Evolutionary conservation across 208 protist species (phyloP).

Genomic region (Herpetomonas samuelpessoai): DNA sequence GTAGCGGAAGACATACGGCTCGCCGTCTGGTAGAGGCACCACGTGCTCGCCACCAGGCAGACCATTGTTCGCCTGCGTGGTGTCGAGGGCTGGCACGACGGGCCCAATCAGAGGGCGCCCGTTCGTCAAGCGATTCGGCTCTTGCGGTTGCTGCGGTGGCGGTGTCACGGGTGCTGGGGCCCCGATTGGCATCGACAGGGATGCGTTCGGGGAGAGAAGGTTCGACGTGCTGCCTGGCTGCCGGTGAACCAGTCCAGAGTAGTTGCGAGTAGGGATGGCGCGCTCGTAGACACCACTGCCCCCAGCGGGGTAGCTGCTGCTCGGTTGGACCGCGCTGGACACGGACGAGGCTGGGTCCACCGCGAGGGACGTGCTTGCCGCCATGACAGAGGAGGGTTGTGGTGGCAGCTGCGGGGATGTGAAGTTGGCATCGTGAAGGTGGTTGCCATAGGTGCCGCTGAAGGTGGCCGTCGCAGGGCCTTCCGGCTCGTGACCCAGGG

Average conservation of each 20-base stretch:
- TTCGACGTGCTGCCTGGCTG: too few relatives aligned
- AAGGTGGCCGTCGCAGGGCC: constrained; percentile 1
- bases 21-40: constrained; percentile 4
- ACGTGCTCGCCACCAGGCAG: constrained; percentile 9
- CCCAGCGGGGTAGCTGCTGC: too few relatives aligned
- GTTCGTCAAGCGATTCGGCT: too few relatives aligned
- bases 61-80: not conserved
- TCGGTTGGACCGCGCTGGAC: too few relatives aligned
- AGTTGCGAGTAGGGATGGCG: not conserved
- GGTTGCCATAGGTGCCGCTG: not conserved
- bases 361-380: not conserved
- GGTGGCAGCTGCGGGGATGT: too few relatives aligned
- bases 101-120: too few relatives aligned
- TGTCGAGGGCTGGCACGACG: not conserved
- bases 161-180: too few relatives aligned
- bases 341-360: too few relatives aligned
- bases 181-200: too few relatives aligned
- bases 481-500: constrained; percentile 20
- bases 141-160: too few relatives aligned
- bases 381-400: not conserved
- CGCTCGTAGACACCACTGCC: not conserved
- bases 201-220: too few relatives aligned
- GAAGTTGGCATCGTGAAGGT: too few relatives aligned
- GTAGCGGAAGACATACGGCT: constrained; percentile 30
- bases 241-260: not conserved